Evolutionary conservation across 2,329 filamentous ascomycete species (phyloP).

Genomic region (Cercospora zeae-maydis): DNA sequence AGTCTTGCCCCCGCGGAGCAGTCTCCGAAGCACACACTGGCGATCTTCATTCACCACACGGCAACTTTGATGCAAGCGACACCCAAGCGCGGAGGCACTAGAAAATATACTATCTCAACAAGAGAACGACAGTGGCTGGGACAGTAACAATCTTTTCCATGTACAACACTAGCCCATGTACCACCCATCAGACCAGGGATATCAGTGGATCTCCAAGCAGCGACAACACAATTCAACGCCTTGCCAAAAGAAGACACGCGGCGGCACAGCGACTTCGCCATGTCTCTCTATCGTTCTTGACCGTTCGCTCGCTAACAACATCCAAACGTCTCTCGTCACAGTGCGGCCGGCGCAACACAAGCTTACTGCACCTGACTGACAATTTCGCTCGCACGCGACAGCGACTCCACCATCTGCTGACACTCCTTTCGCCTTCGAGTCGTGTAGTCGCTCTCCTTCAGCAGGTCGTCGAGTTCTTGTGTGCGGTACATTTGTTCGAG

Average conservation of each 20-base stretch:
- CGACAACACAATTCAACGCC: background rate
- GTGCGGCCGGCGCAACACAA: background rate
- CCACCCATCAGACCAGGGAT: slow-evolving; percentile 1
- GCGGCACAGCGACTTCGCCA: background rate
- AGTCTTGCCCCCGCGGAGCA: background rate
- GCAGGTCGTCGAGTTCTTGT: slow-evolving; percentile 83
- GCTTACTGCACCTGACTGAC: slow-evolving; percentile 69
- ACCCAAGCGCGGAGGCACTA: no score
- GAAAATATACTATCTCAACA: no score
- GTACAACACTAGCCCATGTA: background rate
- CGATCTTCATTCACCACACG: background rate
- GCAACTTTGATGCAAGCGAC: no score
- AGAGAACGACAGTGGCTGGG: background rate
- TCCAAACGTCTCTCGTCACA: background rate
- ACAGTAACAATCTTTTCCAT: background rate
- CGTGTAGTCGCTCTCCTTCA: slow-evolving; percentile 98
- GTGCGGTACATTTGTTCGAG: slow-evolving; percentile 96
- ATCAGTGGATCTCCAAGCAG: background rate
- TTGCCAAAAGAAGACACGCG: background rate
- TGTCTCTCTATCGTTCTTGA: background rate
- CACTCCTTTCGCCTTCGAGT: slow-evolving; percentile 93
- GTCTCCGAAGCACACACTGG: background rate
- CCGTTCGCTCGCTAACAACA: background rate
- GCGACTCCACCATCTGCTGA: slow-evolving; percentile 96
- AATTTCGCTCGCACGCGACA: slow-evolving; percentile 81